Evolutionary conservation across 202 grass and related monocot species (phyloP), one percentile per base, ranked within the genome.

Genomic region (Saccharum hybrid): DNA sequence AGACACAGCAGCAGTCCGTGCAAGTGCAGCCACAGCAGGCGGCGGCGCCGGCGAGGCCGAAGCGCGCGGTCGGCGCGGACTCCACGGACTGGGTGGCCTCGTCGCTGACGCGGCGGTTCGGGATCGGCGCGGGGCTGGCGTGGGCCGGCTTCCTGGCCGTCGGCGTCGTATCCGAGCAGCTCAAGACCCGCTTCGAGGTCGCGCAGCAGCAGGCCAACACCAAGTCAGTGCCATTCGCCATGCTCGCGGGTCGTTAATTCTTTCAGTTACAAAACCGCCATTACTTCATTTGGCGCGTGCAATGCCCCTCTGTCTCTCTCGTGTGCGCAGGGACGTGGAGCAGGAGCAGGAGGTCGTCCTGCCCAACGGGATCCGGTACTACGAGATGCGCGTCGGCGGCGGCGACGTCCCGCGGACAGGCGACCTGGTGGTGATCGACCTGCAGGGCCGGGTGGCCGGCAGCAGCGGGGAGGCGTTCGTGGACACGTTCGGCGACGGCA

Each of bases 141-240:
- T 98, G 93, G 89, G 89, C 85, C 16, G 91, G 86, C 19, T 98
- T 98, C 91, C 91, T 98, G 9, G 89, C 93, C 61, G 71, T 86
- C 45, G 96, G 93, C 52, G 93, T 96, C 48, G 91, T 98, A 54
- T 98, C 96, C 1, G 96, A 99, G 93, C 96, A 96, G 86, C 85
- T 98, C 88, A 94, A 99, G 90, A 99, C 96, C 30, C 88, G 96
- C 59, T 79, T 96, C 70, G 96, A 99, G 87, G 93, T 92, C 83
- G 90, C 96, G 21, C 91, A 90, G 82, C 93, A 96, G 67, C 49
- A 92, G 84, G 85, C 93, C 36, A 96, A 99, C 88, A 99, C 96
- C 85, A 99, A 93, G 96, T 99, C 68, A 39, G 77, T 83, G 40
- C 51, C 51, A 56, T 3, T 56, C 51, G 8, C 16, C 51, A 56